Evolutionary conservation across 2,329 filamentous ascomycete genomes (phyloP).

Genomic region (Xylariaceae sp.): DNA sequence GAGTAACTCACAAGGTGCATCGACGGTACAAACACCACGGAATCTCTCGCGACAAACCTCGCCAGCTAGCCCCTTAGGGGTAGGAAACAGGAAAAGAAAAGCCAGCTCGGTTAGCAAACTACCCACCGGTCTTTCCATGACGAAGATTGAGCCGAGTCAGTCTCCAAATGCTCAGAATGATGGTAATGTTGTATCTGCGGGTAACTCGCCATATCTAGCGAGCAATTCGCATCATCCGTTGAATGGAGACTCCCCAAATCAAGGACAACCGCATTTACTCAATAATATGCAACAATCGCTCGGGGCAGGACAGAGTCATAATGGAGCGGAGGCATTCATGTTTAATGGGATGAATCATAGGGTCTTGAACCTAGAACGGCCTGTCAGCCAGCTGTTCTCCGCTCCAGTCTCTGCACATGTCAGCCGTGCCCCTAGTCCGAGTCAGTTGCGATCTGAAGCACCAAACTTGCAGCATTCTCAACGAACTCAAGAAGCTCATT

Average conservation of each 20-base stretch:
- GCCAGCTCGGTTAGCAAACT: constrained; percentile 64
- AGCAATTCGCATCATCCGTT: constrained; percentile 40
- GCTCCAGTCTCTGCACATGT: constrained; percentile 66
- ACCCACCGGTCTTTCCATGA: constrained; percentile 74
- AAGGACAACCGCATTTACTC: constrained; percentile 24
- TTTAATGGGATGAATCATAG: constrained; percentile 53
- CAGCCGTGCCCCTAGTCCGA: constrained; percentile 74
- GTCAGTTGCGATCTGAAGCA: constrained; percentile 43
- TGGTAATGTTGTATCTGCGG: constrained; percentile 32
- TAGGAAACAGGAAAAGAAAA: constrained; percentile 75
- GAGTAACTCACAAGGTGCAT: constrained; percentile 37
- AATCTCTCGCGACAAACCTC: constrained; percentile 69
- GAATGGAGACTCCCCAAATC: constrained; percentile 32
- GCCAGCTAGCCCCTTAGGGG: constrained; percentile 58
- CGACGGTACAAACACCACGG: constrained; percentile 43
- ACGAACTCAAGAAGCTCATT: constrained; percentile 41
- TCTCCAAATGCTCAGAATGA: constrained; percentile 30
- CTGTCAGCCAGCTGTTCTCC: constrained; percentile 61
- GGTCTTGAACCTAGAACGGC: constrained; percentile 59
- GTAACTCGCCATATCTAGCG: constrained; percentile 51
- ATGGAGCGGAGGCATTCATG: constrained; percentile 43
- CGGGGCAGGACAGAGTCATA: constrained; percentile 55
- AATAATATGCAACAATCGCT: constrained; percentile 37
- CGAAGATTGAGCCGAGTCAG: constrained; percentile 61
- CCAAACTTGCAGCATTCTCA: constrained; percentile 39